phyloP scores from a whole-genome alignment of 2,329 filamentous ascomycete genomes.

The Botrytis medusae region DNA sequence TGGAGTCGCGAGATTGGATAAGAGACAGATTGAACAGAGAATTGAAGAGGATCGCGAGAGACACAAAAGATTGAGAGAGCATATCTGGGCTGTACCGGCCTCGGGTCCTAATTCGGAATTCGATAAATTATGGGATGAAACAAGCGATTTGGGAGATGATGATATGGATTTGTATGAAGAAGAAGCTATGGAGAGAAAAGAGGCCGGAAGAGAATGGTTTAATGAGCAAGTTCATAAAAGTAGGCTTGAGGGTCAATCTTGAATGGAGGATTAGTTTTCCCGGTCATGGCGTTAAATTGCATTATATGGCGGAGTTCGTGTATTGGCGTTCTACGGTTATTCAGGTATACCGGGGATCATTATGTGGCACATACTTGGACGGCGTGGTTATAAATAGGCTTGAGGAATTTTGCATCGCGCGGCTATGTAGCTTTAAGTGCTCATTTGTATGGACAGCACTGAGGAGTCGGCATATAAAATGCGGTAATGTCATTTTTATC shows the following conservation, averaged over 20 bases:
- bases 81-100: conserved; percentile 82
- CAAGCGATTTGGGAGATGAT: conserved; percentile 83
- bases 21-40: conserved; percentile 87
- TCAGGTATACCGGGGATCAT: neutral
- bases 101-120: conserved; percentile 58
- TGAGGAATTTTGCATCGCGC: neutral
- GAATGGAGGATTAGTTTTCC: neutral
- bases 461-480: neutral
- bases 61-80: conserved; percentile 88
- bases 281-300: neutral
- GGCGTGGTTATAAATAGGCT: neutral
- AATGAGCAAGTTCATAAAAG: conserved; percentile 31
- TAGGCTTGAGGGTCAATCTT: neutral
- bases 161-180: conserved; percentile 76
- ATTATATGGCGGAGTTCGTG: neutral
- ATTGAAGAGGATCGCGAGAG: conserved; percentile 96
- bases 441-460: neutral
- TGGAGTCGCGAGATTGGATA: conserved; percentile 59
- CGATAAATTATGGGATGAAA: conserved; percentile 81
- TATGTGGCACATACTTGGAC: neutral
- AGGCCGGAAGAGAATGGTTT: conserved; percentile 32
- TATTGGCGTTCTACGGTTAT: neutral
- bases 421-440: neutral
- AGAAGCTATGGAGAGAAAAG: conserved; percentile 51
- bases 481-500: neutral